Evolutionary conservation across 2,329 filamentous ascomycete species (phyloP), one percentile per base, ranked within the genome.

Genomic region (Endothia cerciana): DNA sequence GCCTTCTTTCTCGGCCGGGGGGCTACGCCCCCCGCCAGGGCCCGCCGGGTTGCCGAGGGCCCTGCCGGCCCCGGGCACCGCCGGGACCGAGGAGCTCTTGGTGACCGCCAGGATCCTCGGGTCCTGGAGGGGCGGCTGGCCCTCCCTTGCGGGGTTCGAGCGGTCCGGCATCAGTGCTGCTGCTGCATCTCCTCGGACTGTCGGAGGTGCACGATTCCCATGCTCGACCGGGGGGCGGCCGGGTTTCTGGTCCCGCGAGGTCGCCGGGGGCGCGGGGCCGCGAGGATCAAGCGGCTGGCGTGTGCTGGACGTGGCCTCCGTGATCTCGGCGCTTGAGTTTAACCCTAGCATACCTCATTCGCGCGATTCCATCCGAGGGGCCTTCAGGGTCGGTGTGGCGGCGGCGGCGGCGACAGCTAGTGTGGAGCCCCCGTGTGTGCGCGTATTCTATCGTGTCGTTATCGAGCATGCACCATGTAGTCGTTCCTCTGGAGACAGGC

Each of bases 281-380:
- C 25, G 62, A 57, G 49, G 13, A 19, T 56, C 61, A 43, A 60
- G 55, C 19, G 59, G 58, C 59, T 25, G 58, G 61, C 59, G 65
- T 55, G 55, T 53, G 62, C 57, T 64, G 55, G 66, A 62, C 58
- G 36, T 36, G 65, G 51, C 56, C 41, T 65, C 55, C 45, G 59
- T 58, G 59, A 58, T 43, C 45, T 69, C 65, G 60, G 64, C 65
- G 65, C 61, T 67, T 59, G 56, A 47, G 47, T 36, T 69, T 62
- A 55, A 65, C 59, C 59, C 60, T 67, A 65, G 65, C 67, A 69
- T 69, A 58, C 67, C 65, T 69, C 67, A 67, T 66, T 62, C 62
- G 67, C 53, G 67, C 62, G 40, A 43, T 63, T 60, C 43, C 65
- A 66, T 67, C 36, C 38, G 53, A 38, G 38, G 51, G 3, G 38